These are phyloP conservation scores for Adansonia rubrostipa DNA, from an alignment of 441 rosid genomes.

Conservation along the genomic window DNA sequence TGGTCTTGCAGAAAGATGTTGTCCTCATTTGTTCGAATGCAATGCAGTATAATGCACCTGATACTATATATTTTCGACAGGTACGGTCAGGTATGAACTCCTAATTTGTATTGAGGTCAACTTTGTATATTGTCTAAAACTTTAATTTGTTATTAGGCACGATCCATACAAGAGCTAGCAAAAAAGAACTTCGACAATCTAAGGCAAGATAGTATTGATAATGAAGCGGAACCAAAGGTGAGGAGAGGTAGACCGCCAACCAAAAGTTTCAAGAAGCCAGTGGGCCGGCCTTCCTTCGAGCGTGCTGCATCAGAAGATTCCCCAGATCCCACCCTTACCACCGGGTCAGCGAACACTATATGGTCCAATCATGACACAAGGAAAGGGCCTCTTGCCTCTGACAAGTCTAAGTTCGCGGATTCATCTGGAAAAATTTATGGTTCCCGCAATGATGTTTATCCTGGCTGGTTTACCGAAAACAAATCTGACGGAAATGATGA, in stretches of 20 bases:
- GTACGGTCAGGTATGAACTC: slow-evolving; percentile 34
- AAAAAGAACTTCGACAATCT: slow-evolving; percentile 58
- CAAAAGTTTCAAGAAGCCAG: slow-evolving; percentile 48
- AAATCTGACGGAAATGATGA: slow-evolving; percentile 53
- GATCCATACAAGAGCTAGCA: slow-evolving; percentile 64
- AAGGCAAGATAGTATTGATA: slow-evolving; percentile 61
- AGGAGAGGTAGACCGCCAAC: slow-evolving; percentile 61
- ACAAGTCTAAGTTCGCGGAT: slow-evolving; percentile 43
- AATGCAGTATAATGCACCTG: slow-evolving; percentile 84
- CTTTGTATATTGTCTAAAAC: slow-evolving; percentile 19
- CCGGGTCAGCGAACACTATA: slow-evolving; percentile 37
- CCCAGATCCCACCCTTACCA: slow-evolving; percentile 54
- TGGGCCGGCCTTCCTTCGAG: slow-evolving; percentile 48
- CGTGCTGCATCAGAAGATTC: slow-evolving; percentile 52
- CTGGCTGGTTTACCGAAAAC: slow-evolving; percentile 37
- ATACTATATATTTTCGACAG: slow-evolving; percentile 83
- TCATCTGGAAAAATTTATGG: slow-evolving; percentile 39
- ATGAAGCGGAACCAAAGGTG: slow-evolving; percentile 43
- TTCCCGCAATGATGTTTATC: slow-evolving; percentile 37
- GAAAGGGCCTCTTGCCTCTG: slow-evolving; percentile 41
- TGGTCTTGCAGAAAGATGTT: slow-evolving; percentile 46
- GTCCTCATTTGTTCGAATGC: slow-evolving; percentile 80
- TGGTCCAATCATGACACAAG: slow-evolving; percentile 39
- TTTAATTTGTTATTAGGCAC: slow-evolving; percentile 43
- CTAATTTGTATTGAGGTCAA: slow-evolving; percentile 1